Evolutionary conservation across 2,329 filamentous ascomycete species (phyloP).

Genomic region (Fusarium robinianum): DNA sequence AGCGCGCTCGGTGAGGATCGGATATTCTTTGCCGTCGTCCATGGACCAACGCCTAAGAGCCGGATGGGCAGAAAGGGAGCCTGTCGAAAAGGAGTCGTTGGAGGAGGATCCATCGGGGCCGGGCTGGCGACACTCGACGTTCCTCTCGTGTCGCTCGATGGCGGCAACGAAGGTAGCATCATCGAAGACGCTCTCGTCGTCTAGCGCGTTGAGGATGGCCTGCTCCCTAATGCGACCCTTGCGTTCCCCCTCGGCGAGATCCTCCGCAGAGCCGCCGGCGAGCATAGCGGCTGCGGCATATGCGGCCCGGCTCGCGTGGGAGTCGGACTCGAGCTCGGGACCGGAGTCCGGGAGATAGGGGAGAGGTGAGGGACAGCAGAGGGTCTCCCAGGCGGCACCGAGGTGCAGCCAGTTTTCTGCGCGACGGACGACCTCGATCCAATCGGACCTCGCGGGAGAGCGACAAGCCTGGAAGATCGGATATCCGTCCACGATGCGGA

Average conservation of each 20-base stretch:
- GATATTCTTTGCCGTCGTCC: slow-evolving; percentile 70
- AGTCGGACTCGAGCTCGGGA: neutral
- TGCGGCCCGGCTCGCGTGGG: slow-evolving; percentile 16
- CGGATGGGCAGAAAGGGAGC: neutral
- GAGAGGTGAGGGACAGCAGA: slow-evolving; percentile 66
- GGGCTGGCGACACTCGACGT: slow-evolving; percentile 58
- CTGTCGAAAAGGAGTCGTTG: neutral
- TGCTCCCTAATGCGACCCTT: slow-evolving; percentile 65
- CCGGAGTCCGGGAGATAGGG: slow-evolving; percentile 39
- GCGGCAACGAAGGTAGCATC: slow-evolving; percentile 68
- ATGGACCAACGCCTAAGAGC: slow-evolving; percentile 61
- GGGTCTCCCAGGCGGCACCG: slow-evolving; percentile 66
- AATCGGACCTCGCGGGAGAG: slow-evolving; percentile 75
- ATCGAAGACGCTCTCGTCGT: slow-evolving; percentile 70
- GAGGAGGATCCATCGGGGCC: slow-evolving; percentile 4
- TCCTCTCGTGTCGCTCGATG: slow-evolving; percentile 62
- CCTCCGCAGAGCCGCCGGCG: slow-evolving; percentile 39
- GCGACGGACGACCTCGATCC: slow-evolving; percentile 74
- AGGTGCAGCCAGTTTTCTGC: slow-evolving; percentile 73
- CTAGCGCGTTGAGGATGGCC: slow-evolving; percentile 68
- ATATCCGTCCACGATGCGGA: slow-evolving; percentile 76
- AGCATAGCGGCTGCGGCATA: slow-evolving; percentile 36
- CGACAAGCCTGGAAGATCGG: slow-evolving; percentile 77
- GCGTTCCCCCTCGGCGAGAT: slow-evolving; percentile 53
- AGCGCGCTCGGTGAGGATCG: slow-evolving; percentile 71